phyloP scores from a whole-genome alignment of 805 yeast genomes.

The Komagataella pseudopastoris region DNA sequence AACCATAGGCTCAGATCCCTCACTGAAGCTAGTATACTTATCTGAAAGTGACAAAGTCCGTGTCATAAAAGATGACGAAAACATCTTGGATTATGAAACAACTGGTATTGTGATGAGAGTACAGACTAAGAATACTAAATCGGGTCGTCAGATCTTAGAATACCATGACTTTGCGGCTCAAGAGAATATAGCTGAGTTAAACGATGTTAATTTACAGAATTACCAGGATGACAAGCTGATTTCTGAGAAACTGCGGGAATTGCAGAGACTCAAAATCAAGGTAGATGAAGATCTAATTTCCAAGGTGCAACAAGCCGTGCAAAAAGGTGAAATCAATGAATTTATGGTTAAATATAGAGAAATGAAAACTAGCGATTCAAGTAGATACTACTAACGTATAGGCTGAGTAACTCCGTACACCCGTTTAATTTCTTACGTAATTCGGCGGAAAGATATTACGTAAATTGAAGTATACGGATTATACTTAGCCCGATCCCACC shows the following conservation, averaged over 20 bases:
- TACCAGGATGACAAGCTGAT: slow-evolving; percentile 2
- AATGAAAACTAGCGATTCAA: slow-evolving; percentile 10
- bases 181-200: slow-evolving; percentile 1
- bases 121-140: slow-evolving; percentile 12
- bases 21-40: slow-evolving; percentile 3
- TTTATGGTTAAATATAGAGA: slow-evolving; percentile 14
- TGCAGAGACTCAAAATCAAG: slow-evolving; percentile 10
- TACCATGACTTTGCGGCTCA: not conserved
- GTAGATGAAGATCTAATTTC: slow-evolving; percentile 9
- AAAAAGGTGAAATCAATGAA: slow-evolving; percentile 14
- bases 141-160: slow-evolving; percentile 6
- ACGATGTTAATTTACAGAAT: not conserved
- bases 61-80: slow-evolving; percentile 13
- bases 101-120: slow-evolving; percentile 11
- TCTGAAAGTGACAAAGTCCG: slow-evolving; percentile 8
- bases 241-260: slow-evolving; percentile 9
- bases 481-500: not conserved
- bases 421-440: not conserved
- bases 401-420: not conserved
- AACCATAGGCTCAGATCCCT: slow-evolving; percentile 7
- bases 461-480: not conserved
- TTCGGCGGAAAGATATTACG: not conserved
- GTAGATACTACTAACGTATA: slow-evolving; percentile 1
- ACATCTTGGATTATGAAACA: slow-evolving; percentile 11
- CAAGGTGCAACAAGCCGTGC: slow-evolving; percentile 11